These are phyloP conservation scores for Blyttiomyces sp. DNA, from an alignment of 371 early-diverging fungal genomes.

Conservation along the genomic window DNA sequence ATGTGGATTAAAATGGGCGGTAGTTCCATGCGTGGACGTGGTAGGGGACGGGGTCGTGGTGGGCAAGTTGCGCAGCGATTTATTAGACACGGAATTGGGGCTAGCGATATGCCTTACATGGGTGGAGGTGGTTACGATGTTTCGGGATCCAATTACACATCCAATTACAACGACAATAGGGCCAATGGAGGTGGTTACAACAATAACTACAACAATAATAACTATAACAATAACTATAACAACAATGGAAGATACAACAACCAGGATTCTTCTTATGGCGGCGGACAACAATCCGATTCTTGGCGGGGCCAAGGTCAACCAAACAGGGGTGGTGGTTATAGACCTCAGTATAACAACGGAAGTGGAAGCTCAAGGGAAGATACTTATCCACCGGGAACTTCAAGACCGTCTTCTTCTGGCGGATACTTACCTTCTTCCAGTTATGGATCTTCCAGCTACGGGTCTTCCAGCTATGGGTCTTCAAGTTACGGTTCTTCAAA, in stretches of 20 bases:
- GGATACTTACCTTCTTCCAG: not conserved
- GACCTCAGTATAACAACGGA: not conserved
- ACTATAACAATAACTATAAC: not conserved
- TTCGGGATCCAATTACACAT: not conserved
- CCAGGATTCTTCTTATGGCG: not conserved
- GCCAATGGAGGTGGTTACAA: slow-evolving; percentile 8
- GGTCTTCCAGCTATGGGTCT: not conserved
- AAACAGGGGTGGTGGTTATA: slow-evolving; percentile 6
- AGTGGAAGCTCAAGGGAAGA: not conserved
- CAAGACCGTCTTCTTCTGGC: too few relatives aligned
- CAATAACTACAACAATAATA: not conserved
- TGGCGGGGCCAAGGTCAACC: not conserved
- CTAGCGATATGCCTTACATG: slow-evolving; percentile 24
- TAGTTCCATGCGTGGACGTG: slow-evolving; percentile 1
- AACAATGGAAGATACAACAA: slow-evolving; percentile 1
- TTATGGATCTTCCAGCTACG: too few relatives aligned
- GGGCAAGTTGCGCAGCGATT: slow-evolving; percentile 9
- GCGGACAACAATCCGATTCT: not conserved
- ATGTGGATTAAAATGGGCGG: slow-evolving; percentile 26
- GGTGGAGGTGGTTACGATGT: slow-evolving; percentile 29
- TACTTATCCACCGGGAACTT: too few relatives aligned
- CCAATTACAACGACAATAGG: not conserved
- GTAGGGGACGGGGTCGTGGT: slow-evolving; percentile 14
- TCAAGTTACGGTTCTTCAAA: not conserved
- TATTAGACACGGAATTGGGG: slow-evolving; percentile 3